Evolutionary conservation across 1,139 yeast species (phyloP), one percentile per base, ranked within the genome.

Genomic region (Geotrichum histeridarum): DNA sequence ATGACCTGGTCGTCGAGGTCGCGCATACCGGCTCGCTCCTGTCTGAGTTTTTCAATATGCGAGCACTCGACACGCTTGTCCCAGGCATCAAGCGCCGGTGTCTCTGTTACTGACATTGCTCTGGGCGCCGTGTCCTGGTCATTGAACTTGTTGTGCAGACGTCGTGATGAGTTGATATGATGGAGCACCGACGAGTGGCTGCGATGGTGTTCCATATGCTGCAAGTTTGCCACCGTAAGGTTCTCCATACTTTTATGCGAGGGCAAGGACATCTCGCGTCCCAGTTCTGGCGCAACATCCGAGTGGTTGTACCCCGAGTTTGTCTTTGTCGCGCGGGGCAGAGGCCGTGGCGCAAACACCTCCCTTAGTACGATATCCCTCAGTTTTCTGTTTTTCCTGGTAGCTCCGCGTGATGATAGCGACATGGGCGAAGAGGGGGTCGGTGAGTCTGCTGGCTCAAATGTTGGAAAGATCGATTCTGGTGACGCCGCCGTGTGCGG

Each of bases 281-380:
- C 32, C 27, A 3, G 3, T 22, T 18, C 46, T 35, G 6, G 33
- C 38, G 18, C 32, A 18, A 14, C 18, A 7, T 22, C 45, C 48
- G 14, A 14, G 12, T 27, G 35, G 8, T 14, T 31, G 38, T 36
- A 50, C 8, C 43, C 53, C 8, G 53, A n/a, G 15, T 37, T 30
- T 7, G 48, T 32, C 15, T 32, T 43, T 4, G 42, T 27, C 9
- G 53, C 39, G 39, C 17, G 35, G 18, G 38, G 22, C 1, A 37
- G 3, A n/a, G 42, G 48, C 36, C 59, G 41, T 4, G 84, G 84
- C 0, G 85, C 83, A 71, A 85, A 84, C 0, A 84, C 91, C 64
- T 85, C 93, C 46, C 79, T 77, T 31, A 85, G 66, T 0, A 85
- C 86, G 51, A 81, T 70, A 60, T 84, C 90, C 59, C 84, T 83